Base-by-base conservation (phyloP, 805 yeast species). In the Yamadazyma phyllophila region DNA sequence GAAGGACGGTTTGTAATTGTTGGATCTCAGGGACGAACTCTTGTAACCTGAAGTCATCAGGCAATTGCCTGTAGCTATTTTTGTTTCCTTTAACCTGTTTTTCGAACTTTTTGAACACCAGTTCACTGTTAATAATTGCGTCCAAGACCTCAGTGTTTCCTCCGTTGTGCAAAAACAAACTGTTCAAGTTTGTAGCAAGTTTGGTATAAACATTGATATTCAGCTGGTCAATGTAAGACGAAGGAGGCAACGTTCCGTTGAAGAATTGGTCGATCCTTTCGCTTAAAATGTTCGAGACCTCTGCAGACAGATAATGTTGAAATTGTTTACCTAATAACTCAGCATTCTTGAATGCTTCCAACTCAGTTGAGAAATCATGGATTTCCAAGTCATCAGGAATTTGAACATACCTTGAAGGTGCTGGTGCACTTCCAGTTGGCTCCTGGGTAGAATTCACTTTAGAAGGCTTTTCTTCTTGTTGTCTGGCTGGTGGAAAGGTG, bases 71-170 rank as follows among this genome's bases (percentile, higher is more conserved):
- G 44, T 68, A 68, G 13, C 30, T 29, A 8, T 35, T 26, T 9
- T 14, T n/a, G 7, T 36, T 26, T 10, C 10, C 24, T 12, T 43
- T 34, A 32, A 10, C 16, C 26, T 30, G 33, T 26, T 43, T 32
- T 57, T 76, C 78, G 47, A 76, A 67, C 16, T 57, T 57, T 39
- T 77, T 78, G 53, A 78, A 78, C 9, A 68, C 66, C 46, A 61
- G 57, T 44, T 77, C 78, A 49, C 77, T 78, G 41, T 77, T 74
- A 15, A 80, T 56, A 35, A 83, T 56, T 1, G 83, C 67, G 54
- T 83, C 89, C 54, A 83, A 71, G 10, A 79, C 71, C 43, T 76
- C 77, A 2, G 83, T 68, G 53, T 80, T 76, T 1, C 83, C 84
- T 13, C 85, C 83, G 53, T 83, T 83, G 29, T 78, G 53, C 13